Percentiles rank a stretch among this genome's conserved stretches.
phyloP scores from a whole-genome alignment of 257 asterid genomes.

The Haberlea rhodopensis region DNA sequence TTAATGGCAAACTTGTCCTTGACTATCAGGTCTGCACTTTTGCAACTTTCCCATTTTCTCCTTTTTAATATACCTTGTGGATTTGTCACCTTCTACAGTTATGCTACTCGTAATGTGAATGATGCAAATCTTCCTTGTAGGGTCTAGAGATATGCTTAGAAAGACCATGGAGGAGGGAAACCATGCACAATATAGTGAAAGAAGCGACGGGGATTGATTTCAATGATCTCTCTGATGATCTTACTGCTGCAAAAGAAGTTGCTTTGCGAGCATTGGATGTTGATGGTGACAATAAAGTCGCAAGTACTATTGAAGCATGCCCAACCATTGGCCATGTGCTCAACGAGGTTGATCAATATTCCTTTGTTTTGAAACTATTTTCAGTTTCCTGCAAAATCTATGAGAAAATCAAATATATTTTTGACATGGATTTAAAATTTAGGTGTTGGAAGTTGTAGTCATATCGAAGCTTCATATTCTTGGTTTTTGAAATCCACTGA shows the following conservation, averaged over 20 bases:
- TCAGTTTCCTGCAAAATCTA: conserved; percentile 1
- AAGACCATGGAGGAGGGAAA: conserved; percentile 97
- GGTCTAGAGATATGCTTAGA: conserved; percentile 82
- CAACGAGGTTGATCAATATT: conserved; percentile 59
- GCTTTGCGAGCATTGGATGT: conserved; percentile 40
- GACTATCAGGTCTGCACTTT: conserved; percentile 70
- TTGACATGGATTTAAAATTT: background rate
- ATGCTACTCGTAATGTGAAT: background rate
- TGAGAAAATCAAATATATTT: background rate
- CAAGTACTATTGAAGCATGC: conserved; percentile 62
- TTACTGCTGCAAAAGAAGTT: conserved; percentile 58
- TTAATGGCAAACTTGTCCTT: conserved; percentile 69
- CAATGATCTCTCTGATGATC: conserved; percentile 55
- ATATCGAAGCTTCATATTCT: background rate
- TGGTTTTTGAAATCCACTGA: conserved; percentile 18
- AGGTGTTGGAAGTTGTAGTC: background rate
- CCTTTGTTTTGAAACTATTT: conserved; percentile 16
- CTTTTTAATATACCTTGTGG: background rate
- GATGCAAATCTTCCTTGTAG: conserved; percentile 35
- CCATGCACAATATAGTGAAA: conserved; percentile 94
- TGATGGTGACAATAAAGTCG: conserved; percentile 39
- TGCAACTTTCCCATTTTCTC: conserved; percentile 8
- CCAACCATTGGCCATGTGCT: conserved; percentile 79
- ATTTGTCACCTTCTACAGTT: background rate
- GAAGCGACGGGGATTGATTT: conserved; percentile 86